Evolutionary conservation across 2,329 filamentous ascomycete genomes (phyloP).

Genomic region (Bertia moriformis): DNA sequence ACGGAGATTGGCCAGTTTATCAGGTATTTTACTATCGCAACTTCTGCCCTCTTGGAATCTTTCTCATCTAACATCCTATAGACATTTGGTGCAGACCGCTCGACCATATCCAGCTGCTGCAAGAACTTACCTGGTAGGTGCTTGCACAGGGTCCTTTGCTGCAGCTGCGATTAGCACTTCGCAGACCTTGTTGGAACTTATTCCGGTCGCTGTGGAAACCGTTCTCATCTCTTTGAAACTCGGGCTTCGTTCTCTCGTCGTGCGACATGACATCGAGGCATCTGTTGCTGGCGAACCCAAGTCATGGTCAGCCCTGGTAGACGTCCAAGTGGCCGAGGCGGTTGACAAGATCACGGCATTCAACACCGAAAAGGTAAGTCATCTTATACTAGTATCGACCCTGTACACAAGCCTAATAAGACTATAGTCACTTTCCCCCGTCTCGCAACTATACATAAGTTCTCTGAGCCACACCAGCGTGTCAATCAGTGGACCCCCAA

Average conservation of each 20-base stretch:
- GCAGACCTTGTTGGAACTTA: conserved; percentile 42
- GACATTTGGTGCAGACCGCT: too few relatives aligned
- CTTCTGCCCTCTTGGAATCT: too few relatives aligned
- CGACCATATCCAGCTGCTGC: too few relatives aligned
- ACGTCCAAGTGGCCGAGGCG: too few relatives aligned
- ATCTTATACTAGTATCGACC: too few relatives aligned
- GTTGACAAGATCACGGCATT: conserved; percentile 7
- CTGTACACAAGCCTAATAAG: too few relatives aligned
- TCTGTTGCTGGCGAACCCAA: conserved; percentile 24
- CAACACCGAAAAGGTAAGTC: conserved; percentile 5
- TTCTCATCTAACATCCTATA: too few relatives aligned
- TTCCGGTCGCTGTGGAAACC: conserved; percentile 46
- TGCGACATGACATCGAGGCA: conserved; percentile 28
- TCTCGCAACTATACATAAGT: conserved; percentile 35
- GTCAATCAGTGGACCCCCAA: conserved; percentile 38
- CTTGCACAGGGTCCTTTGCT: conserved; percentile 59
- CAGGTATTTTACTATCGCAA: too few relatives aligned
- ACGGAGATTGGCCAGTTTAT: neutral
- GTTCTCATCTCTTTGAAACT: conserved; percentile 53
- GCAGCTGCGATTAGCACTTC: conserved; percentile 50
- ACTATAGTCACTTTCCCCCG: conserved; percentile 27
- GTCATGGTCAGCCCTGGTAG: conserved; percentile 56
- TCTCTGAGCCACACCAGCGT: conserved; percentile 30
- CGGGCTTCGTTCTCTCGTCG: conserved; percentile 36
- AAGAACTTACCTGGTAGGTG: conserved; percentile 46